phyloP scores from a whole-genome alignment of 208 protist species.

The Leishmania major region DNA sequence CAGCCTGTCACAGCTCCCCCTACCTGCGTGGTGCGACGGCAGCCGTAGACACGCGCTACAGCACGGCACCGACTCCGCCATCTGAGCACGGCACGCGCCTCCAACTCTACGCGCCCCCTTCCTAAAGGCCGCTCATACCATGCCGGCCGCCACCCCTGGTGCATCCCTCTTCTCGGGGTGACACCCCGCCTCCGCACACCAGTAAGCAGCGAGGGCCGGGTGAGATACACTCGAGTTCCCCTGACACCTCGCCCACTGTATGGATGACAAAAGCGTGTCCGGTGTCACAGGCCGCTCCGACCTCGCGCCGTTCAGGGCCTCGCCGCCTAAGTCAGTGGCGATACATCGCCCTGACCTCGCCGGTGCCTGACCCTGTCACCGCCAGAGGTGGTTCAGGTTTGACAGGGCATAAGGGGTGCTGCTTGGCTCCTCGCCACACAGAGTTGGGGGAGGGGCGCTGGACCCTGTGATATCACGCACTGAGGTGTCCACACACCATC shows the following conservation, averaged over 20 bases:
- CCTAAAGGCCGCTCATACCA: neutral
- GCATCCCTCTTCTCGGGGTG: neutral
- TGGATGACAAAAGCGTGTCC: neutral
- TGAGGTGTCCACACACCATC: neutral
- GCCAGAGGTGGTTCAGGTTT: neutral
- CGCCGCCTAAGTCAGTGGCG: neutral
- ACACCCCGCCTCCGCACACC: no score
- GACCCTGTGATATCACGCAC: neutral
- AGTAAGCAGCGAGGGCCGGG: neutral
- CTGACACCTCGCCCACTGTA: neutral
- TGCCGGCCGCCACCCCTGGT: neutral
- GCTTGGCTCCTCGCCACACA: neutral
- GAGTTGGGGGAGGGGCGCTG: neutral
- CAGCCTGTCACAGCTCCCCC: neutral
- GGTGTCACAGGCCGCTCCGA: neutral
- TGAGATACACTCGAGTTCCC: neutral
- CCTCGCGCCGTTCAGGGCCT: neutral
- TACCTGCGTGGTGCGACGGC: no score
- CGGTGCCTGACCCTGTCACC: neutral
- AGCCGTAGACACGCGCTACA: neutral
- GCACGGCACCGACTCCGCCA: no score
- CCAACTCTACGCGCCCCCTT: neutral
- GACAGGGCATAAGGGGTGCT: neutral
- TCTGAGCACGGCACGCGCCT: neutral
- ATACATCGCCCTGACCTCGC: neutral